Base-by-base conservation (phyloP, 169 alveolate genomes). In the Plasmodium sp. region DNA sequence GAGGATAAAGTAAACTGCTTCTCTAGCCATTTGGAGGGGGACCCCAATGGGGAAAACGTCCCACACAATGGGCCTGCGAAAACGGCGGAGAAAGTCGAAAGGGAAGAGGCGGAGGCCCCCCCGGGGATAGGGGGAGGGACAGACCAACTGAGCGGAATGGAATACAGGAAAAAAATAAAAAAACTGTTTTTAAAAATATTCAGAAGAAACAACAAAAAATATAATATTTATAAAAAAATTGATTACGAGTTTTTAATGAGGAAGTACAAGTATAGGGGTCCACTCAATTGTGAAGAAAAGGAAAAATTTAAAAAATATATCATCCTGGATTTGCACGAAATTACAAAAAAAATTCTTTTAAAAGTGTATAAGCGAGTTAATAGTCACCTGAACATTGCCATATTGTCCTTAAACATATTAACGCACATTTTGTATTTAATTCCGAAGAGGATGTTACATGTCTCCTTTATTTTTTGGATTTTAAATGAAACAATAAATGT, bases 401-500 rank as follows among this genome's bases (percentile, higher is more conserved):
- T 80, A 33, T 56, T 91, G 62, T 86, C 85, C 14, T 91, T 86
- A 85, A 95, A 95, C 58, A 91, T 84, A 34, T 95, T 72, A 90
- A 62, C 92, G 0, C 74, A 84, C 27, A 75, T 86, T 48, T 75
- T 80, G 48, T 73, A 81, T 82, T 82, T 91, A 51, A 86, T 79
- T 34, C 94, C 93, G 41, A 82, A 86, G 58, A 91, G 80, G 45
- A 81, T 83, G 79, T 72, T 90, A 56, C 22, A 33, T 33, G 80
- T 67, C 14, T 91, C 86, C 3, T 74, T 75, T 80, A 95, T 77
- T 56, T 92, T 77, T 18, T 93, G 81, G 83, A 43, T 83, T 18
- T 95, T 91, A 85, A 93, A 86, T 93, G 80, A 93, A 71, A 81
- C 56, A 33, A 93, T 81, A 43, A 93, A 93, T 56, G 96, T 93